Conservation (phyloP, 2,329 filamentous ascomycete genomes). For the Teratosphaeriaceae sp. region DNA sequence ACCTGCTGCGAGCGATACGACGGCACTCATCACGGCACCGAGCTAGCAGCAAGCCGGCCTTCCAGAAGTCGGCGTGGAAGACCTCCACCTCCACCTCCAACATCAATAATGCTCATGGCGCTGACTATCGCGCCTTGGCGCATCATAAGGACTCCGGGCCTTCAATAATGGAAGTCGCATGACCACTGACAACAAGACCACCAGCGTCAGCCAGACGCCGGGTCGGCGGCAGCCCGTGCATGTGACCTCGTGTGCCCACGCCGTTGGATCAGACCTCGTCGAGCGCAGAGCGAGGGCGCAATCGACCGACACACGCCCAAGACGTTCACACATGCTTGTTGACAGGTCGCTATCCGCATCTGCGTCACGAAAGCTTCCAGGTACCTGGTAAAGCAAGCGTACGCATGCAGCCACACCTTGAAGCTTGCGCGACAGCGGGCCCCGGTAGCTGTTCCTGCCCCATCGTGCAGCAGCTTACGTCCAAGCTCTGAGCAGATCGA, state of each 20-base stretch:
- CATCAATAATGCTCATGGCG: conserved; percentile 15
- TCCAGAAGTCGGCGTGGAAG: not conserved
- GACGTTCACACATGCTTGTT: conserved; percentile 19
- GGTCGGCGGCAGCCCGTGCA: no score
- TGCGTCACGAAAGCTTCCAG: conserved; percentile 17
- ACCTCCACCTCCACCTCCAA: conserved; percentile 2
- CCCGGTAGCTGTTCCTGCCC: conserved; percentile 10
- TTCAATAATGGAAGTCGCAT: not conserved
- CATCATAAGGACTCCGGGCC: conserved; percentile 12
- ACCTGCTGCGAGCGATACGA: no score
- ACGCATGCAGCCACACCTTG: conserved; percentile 27
- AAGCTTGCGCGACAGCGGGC: conserved; percentile 16
- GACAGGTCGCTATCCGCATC: conserved; percentile 19
- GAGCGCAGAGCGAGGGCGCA: not conserved
- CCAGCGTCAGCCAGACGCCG: no score
- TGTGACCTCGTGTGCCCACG: no score
- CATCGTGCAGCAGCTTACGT: conserved; percentile 11
- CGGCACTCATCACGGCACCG: conserved; percentile 1
- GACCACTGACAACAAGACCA: not conserved
- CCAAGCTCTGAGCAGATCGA: conserved; percentile 5
- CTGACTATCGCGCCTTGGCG: conserved; percentile 11
- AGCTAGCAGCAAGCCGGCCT: not conserved
- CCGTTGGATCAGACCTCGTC: not conserved
- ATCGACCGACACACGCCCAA: conserved; percentile 16
- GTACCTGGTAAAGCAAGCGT: conserved; percentile 19